These are phyloP conservation scores for Zygoascus ofunaensis DNA, from an alignment of 805 yeast species.

Conservation along the genomic window DNA sequence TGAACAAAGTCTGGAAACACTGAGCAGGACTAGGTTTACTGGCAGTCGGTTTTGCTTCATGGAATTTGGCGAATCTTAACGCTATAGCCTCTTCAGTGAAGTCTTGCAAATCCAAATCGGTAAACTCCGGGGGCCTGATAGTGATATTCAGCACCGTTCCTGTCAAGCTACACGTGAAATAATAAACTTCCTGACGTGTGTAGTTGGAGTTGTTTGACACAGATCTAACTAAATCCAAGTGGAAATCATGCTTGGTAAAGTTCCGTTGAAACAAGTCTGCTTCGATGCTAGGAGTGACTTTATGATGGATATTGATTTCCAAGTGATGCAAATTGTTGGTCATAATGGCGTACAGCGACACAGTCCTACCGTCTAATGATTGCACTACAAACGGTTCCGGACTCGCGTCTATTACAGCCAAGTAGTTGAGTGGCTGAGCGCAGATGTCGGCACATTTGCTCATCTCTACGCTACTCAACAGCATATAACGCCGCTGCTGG, in stretches of 20 bases:
- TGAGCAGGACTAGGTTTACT: conserved; percentile 44
- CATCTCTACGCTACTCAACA: conserved; percentile 12
- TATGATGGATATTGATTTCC: conserved; percentile 10
- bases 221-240: not conserved
- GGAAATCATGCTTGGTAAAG: conserved; percentile 4
- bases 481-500: conserved; percentile 7
- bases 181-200: conserved; percentile 5
- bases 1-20: conserved; percentile 53
- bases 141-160: conserved; percentile 15
- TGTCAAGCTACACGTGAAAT: conserved; percentile 18
- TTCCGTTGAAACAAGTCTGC: not conserved
- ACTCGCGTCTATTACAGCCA: conserved; percentile 8
- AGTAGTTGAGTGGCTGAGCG: not conserved
- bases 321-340: conserved; percentile 18
- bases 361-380: conserved; percentile 9
- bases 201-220: not conserved
- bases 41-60: conserved; percentile 21
- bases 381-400: conserved; percentile 12
- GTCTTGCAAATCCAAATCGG: conserved; percentile 37
- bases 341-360: conserved; percentile 12
- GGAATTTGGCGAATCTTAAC: conserved; percentile 36
- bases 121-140: conserved; percentile 30
- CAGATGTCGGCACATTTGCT: not conserved
- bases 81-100: conserved; percentile 44
- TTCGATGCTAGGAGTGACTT: not conserved